phyloP scores from a whole-genome alignment of 179 eudicot species.

The Dionaea muscipula region DNA sequence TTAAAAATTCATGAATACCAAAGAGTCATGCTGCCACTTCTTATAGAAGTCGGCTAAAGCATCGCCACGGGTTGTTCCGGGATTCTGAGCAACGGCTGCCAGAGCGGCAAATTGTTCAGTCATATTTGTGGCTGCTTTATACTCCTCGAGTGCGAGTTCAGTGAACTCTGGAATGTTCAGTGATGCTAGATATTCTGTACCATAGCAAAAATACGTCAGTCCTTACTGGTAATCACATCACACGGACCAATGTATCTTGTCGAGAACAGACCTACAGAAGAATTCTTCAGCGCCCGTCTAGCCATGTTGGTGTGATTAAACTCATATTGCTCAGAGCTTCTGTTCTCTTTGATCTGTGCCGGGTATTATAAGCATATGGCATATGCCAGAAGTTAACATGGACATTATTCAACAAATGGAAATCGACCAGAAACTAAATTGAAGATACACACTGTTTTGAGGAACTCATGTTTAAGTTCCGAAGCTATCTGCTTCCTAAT shows the following conservation, averaged over 20 bases:
- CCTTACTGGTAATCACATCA: not conserved
- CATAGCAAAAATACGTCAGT: slow-evolving; percentile 6
- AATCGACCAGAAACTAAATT: not conserved
- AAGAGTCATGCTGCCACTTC: slow-evolving; percentile 81
- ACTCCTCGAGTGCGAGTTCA: slow-evolving; percentile 75
- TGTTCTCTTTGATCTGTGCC: slow-evolving; percentile 60
- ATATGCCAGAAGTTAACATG: not conserved
- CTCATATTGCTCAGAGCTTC: slow-evolving; percentile 59
- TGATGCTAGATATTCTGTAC: slow-evolving; percentile 65
- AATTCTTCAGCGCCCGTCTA: slow-evolving; percentile 77
- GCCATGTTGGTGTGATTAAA: slow-evolving; percentile 70
- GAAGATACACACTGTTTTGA: slow-evolving; percentile 36
- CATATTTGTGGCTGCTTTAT: slow-evolving; percentile 79
- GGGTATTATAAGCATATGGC: not conserved
- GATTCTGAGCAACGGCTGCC: slow-evolving; percentile 68
- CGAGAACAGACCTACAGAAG: slow-evolving; percentile 52
- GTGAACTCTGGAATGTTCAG: slow-evolving; percentile 53
- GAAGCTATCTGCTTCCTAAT: slow-evolving; percentile 81
- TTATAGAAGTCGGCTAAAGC: slow-evolving; percentile 76
- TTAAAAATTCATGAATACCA: slow-evolving; percentile 35
- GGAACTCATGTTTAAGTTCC: slow-evolving; percentile 54
- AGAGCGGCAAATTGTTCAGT: slow-evolving; percentile 90
- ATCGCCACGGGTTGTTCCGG: slow-evolving; percentile 60
- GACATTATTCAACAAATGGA: not conserved
- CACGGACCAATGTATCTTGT: not conserved